These are phyloP conservation scores for Coemansia sp. DNA, from an alignment of 371 early-diverging fungal species.

Conservation along the genomic window DNA sequence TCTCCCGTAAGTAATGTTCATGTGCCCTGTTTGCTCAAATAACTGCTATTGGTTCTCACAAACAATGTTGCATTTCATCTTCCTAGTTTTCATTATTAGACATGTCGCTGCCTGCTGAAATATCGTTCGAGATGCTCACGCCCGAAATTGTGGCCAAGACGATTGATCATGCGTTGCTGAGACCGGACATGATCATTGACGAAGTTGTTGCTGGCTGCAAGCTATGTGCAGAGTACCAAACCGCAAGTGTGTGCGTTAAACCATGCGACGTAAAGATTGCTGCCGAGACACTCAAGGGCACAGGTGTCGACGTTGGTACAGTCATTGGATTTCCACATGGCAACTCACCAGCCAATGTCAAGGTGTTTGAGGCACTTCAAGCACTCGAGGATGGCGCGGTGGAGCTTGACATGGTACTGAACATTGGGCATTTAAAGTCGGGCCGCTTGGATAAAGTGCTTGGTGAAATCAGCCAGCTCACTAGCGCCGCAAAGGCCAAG, in stretches of 20 bases:
- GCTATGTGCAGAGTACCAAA: constrained; percentile 57
- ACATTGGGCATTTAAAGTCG: constrained; percentile 61
- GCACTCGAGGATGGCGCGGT: constrained; percentile 61
- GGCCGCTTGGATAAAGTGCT: constrained; percentile 54
- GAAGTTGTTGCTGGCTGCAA: constrained; percentile 61
- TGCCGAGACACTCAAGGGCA: constrained; percentile 51
- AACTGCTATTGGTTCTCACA: neutral
- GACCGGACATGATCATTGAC: constrained; percentile 59
- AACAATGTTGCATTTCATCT: neutral
- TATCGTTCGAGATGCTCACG: constrained; percentile 56
- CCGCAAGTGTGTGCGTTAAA: constrained; percentile 65
- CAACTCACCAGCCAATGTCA: constrained; percentile 58
- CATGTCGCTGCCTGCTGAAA: constrained; percentile 37
- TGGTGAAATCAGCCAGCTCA: constrained; percentile 56
- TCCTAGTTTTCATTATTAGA: neutral
- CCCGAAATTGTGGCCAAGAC: constrained; percentile 59
- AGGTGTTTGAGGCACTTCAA: constrained; percentile 60
- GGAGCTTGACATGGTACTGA: constrained; percentile 67
- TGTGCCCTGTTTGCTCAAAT: neutral
- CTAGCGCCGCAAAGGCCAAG: constrained; percentile 52
- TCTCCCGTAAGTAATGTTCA: no score
- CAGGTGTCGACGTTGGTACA: constrained; percentile 60
- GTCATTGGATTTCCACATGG: constrained; percentile 71
- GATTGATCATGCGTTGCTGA: constrained; percentile 66
- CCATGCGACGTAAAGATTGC: constrained; percentile 66